phyloP scores from a whole-genome alignment of 73 alveolate species.

The Tetrahymena elliotti region DNA sequence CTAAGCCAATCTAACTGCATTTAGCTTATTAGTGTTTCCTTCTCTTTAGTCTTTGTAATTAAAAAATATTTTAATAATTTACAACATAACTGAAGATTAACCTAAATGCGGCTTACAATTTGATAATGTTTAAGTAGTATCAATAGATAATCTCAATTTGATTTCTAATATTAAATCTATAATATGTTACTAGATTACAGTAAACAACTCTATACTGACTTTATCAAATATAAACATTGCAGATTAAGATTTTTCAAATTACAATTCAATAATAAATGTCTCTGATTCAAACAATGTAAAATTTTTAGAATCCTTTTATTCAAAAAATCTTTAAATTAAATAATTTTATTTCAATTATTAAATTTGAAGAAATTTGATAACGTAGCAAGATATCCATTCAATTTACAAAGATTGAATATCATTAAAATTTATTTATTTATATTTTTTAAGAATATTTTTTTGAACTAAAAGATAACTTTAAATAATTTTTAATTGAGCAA shows the following conservation, averaged over 20 bases:
- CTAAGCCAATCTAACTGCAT: neutral
- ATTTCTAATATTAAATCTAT: neutral
- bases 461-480: neutral
- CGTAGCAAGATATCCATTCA: too few relatives aligned
- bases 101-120: neutral
- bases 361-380: too few relatives aligned
- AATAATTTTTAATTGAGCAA: too few relatives aligned
- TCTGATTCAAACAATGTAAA: neutral
- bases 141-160: neutral
- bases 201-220: neutral
- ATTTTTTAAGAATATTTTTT: too few relatives aligned
- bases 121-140: neutral
- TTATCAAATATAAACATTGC: neutral
- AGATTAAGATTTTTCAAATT: neutral
- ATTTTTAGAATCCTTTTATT: neutral
- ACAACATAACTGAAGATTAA: neutral
- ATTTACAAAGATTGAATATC: too few relatives aligned
- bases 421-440: too few relatives aligned
- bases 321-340: too few relatives aligned
- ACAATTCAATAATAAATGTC: neutral
- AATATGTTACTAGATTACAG: neutral
- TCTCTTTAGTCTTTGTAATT: neutral
- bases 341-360: neutral
- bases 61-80: neutral
- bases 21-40: neutral